Base-by-base conservation (phyloP, 306 rosid species). In the Begonia loranthoides region DNA sequence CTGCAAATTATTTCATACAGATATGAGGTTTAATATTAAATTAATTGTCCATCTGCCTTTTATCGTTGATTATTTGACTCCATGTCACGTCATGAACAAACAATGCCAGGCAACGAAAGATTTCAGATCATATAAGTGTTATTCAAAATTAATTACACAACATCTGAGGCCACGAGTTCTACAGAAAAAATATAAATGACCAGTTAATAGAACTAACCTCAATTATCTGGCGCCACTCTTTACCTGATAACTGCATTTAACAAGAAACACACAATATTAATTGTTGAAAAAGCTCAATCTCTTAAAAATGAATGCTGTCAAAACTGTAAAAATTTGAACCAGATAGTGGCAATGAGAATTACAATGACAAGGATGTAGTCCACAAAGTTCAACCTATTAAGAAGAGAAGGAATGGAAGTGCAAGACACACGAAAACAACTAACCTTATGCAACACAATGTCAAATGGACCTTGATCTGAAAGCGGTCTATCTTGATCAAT, bases 391-490 rank as follows among this genome's bases (percentile, higher is more conserved):
- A 28, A 28, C 36, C 36, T 28, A 28, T 7, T 7, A 8, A 28
- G 36, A 28, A 28, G 36, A 8, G 36, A 28, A 7, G 36, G 9
- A 28, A 28, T 34, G 14, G 17, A 1, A 10, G 36, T 58, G 51
- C 52, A 57, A 50, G 49, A 50, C 19, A 56, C 38, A 34, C 57
- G 51, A 24, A 41, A 45, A 24, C 9, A 7, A 24, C 68, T 50
- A 16, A 83, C 96, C 96, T 87, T 87, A 46, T 87, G 96, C 75
- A 87, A 52, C 62, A 87, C 94, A 36, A 87, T 61, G 66, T 87
- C 94, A 59, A 87, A 87, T 38, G 96, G 94, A 51, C 96, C 96
- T 70, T 87, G 96, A 45, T 87, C 94, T 13, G 82, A 69, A 66
- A 87, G 87, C 9, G 94, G 66, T 54, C 72, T 71, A 63, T 48